Evolutionary conservation across 306 rosid genomes (phyloP).

Genomic region (Cotoneaster glaucophyllus): DNA sequence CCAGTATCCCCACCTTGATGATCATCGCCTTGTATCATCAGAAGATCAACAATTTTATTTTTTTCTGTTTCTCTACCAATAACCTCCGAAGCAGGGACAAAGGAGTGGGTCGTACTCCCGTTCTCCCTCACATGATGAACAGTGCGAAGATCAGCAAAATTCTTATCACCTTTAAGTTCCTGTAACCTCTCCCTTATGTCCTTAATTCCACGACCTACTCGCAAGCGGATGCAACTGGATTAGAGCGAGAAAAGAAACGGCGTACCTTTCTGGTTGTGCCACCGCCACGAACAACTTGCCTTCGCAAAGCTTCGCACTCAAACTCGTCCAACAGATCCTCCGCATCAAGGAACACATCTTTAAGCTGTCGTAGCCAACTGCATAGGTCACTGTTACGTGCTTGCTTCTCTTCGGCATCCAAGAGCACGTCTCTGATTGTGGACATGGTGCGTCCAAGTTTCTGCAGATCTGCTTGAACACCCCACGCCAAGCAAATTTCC

Average conservation of each 20-base stretch:
- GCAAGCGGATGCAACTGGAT: not conserved
- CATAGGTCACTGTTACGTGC: not conserved
- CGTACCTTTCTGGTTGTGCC: constrained; percentile 12
- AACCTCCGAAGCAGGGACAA: not conserved
- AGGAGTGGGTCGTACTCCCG: no score
- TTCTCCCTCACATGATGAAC: not conserved
- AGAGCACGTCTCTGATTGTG: constrained; percentile 3
- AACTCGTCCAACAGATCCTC: constrained; percentile 22
- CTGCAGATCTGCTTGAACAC: no score
- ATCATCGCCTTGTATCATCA: not conserved
- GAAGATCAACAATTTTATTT: not conserved
- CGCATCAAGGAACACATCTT: not conserved
- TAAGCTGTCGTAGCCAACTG: constrained; percentile 19
- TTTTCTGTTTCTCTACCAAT: constrained; percentile 28
- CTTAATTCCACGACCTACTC: constrained; percentile 8
- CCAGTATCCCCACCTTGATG: not conserved
- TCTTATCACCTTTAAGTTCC: constrained; percentile 7
- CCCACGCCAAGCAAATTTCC: no score
- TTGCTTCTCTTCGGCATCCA: constrained; percentile 27
- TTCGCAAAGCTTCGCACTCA: constrained; percentile 15
- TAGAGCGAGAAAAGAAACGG: constrained; percentile 7
- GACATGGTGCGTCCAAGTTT: no score
- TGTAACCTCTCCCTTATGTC: no score
- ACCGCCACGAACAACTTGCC: not conserved
- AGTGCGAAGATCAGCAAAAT: not conserved